These are phyloP conservation scores for Plasmodium berghei DNA, from an alignment of 169 alveolate species.

Conservation along the genomic window DNA sequence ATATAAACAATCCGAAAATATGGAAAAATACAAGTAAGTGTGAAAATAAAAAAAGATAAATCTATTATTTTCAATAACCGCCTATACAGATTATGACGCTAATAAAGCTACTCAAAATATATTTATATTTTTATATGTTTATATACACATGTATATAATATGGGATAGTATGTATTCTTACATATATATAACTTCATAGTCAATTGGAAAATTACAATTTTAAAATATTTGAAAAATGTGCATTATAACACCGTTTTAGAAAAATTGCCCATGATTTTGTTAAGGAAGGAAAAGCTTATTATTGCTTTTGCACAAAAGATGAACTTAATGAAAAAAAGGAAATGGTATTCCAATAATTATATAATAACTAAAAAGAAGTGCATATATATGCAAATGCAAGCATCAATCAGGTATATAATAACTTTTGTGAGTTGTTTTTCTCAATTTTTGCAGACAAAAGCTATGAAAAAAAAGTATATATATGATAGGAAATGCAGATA, in stretches of 20 bases:
- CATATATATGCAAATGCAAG: no score
- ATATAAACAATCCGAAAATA: slow-evolving; percentile 82
- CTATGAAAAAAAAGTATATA: slow-evolving; percentile 33
- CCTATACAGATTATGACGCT: no score
- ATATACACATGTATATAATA: neutral
- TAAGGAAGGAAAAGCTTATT: slow-evolving; percentile 82
- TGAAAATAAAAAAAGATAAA: neutral
- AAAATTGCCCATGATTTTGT: slow-evolving; percentile 81
- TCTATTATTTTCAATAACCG: no score
- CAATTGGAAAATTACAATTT: neutral
- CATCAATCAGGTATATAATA: no score
- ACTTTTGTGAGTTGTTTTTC: neutral
- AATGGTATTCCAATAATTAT: slow-evolving; percentile 54
- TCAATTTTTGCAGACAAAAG: slow-evolving; percentile 23
- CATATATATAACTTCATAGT: neutral
- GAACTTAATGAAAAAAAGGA: slow-evolving; percentile 76
- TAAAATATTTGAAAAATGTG: neutral
- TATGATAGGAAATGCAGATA: slow-evolving; percentile 43
- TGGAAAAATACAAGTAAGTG: slow-evolving; percentile 32
- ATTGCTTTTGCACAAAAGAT: slow-evolving; percentile 85
- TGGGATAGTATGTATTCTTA: neutral
- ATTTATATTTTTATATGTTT: neutral
- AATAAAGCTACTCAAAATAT: neutral
- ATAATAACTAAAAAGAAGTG: slow-evolving; percentile 59
- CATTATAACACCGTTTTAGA: slow-evolving; percentile 41